A percentile compares a stretch with the other conserved stretches of the same genome.
These are phyloP conservation scores for Coemansia sp. DNA, from an alignment of 371 early-diverging fungal genomes.

Conservation along the genomic window DNA sequence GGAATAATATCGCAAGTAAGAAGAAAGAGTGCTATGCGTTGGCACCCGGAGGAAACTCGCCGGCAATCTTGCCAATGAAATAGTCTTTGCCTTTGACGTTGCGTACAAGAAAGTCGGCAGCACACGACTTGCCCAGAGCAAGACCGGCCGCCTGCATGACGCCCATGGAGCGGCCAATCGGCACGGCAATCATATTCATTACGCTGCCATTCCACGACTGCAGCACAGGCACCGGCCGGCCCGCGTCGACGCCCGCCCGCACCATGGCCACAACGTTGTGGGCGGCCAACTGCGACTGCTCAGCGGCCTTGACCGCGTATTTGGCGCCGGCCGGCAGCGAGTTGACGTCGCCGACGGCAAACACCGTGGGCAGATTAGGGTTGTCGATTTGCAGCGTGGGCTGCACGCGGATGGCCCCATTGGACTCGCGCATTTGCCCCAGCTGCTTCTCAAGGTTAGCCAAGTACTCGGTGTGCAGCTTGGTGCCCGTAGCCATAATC, in stretches of 20 bases:
- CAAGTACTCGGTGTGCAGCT: slow-evolving; percentile 36
- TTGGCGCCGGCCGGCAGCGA: slow-evolving; percentile 54
- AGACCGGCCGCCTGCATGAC: slow-evolving; percentile 31
- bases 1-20: too few relatives aligned
- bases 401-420: slow-evolving; percentile 50
- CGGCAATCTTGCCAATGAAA: slow-evolving; percentile 5
- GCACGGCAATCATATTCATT: slow-evolving; percentile 20
- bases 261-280: slow-evolving; percentile 52
- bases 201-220: slow-evolving; percentile 19
- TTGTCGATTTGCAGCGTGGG: slow-evolving; percentile 58
- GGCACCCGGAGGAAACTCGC: slow-evolving; percentile 1
- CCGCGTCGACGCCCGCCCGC: slow-evolving; percentile 2
- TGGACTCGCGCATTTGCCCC: slow-evolving; percentile 1
- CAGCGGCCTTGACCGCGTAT: slow-evolving; percentile 46
- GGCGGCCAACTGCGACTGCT: slow-evolving; percentile 46
- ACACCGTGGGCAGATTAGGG: slow-evolving; percentile 47
- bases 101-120: slow-evolving; percentile 15
- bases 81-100: slow-evolving; percentile 38
- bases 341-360: slow-evolving; percentile 63
- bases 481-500: slow-evolving; percentile 54
- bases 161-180: slow-evolving; percentile 28
- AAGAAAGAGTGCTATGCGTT: not conserved
- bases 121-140: slow-evolving; percentile 23
- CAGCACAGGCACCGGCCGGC: not conserved
- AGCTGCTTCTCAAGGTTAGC: slow-evolving; percentile 20